Evolutionary conservation across 805 yeast species (phyloP).

Genomic region (Saccharomyces cerevisiae): DNA sequence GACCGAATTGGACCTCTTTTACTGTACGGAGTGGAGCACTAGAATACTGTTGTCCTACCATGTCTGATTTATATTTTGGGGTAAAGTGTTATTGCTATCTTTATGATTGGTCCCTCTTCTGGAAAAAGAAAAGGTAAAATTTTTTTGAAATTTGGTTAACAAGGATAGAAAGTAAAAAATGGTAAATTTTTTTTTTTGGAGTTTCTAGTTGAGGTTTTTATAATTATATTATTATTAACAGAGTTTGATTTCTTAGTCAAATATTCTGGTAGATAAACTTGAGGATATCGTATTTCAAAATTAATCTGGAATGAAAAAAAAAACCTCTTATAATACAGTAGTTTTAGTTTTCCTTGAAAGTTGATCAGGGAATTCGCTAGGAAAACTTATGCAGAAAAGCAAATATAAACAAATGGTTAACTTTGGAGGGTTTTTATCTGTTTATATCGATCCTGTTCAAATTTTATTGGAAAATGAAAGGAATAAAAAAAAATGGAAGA

Average conservation of each 20-base stretch:
- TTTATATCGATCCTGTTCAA: neutral
- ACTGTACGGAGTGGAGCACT: slow-evolving; percentile 97
- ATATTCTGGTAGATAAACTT: slow-evolving; percentile 1
- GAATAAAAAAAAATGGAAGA: neutral
- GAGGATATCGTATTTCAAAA: neutral
- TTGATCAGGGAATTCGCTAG: neutral
- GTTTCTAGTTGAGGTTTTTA: neutral
- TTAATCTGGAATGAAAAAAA: neutral
- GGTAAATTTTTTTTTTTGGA: neutral
- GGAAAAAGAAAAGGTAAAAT: neutral
- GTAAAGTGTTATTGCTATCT: neutral
- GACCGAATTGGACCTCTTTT: slow-evolving; percentile 97
- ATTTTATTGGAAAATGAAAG: neutral
- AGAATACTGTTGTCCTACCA: slow-evolving; percentile 74
- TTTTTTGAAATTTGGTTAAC: slow-evolving; percentile 3
- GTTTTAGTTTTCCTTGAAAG: neutral
- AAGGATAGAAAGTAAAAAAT: neutral
- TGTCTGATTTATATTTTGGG: slow-evolving; percentile 11
- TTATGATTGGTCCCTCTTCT: neutral
- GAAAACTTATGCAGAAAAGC: neutral
- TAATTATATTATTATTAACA: neutral
- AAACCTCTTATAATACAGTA: neutral
- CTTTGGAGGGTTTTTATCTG: neutral
- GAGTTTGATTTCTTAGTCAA: slow-evolving; percentile 1
- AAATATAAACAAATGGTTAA: neutral